Evolutionary conservation across 495 filamentous ascomycete species (phyloP), one percentile per base, ranked within the genome.

Genomic region (Lasiosphaeriaceae sp.): DNA sequence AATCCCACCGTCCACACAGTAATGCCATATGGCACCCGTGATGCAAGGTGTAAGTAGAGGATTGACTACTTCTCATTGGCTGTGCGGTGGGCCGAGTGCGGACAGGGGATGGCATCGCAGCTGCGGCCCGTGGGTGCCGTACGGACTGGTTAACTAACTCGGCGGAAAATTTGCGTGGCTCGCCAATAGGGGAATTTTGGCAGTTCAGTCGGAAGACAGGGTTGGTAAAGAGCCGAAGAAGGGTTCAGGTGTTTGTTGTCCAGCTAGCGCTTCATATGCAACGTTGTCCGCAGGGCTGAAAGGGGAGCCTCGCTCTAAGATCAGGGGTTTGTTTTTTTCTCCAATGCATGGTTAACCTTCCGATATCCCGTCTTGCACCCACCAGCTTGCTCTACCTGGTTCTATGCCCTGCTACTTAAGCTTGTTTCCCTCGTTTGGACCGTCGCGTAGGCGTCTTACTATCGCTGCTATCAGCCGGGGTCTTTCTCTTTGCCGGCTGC

Each of bases 401-500:
- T 52, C 17, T 21, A 23, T 34, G 39, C 24, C 26, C 1, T n/a
- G 21, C 12, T 34, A n/a, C 26, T 54, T 57, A 63, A 35, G 61
- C 56, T 58, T 55, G 56, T 54, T 64, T 70, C n/a, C 52, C 57
- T 54, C 68, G 68, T 59, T 71, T 71, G 2, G 68, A 71, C 41
- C 66, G 64, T 22, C 65, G 58, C 23, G 62, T 39, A 47, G 60
- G 48, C 2, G 17, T 24, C 14, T 57, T 55, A 54, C 44, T 50
- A 34, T 65, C 66, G 53, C 65, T 44, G 21, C 37, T 47, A 37
- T 56, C 55, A 60, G 26, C 53, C 56, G 50, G 49, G 23, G 52
- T 11, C 48, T 74, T 74, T 47, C 75, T 73, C 67, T 77, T 76
- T 29, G 54, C 54, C 41, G 57, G 52, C 47, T 39, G 56, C 55